phyloP scores from a whole-genome alignment of 352 stramenopile species.

The Sclerospora graminicola region DNA sequence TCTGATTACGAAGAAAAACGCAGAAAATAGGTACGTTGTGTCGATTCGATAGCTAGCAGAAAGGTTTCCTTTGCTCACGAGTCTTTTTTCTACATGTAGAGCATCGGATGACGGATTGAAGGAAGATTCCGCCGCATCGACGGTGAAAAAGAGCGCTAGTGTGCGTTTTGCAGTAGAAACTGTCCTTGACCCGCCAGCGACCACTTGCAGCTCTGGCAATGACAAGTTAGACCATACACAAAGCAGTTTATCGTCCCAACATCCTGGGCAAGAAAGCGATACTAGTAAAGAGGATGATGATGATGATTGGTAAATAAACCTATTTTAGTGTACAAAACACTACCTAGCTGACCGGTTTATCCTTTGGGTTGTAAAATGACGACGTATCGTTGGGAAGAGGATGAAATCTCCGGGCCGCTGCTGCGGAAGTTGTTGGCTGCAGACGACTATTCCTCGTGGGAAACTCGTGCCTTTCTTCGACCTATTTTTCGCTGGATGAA shows the following conservation, averaged over 20 bases:
- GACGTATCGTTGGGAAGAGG: conserved; percentile 19
- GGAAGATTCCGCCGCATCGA: neutral
- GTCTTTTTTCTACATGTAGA: conserved; percentile 1
- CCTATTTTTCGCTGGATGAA: conserved; percentile 74
- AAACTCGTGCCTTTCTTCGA: conserved; percentile 54
- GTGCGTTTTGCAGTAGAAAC: conserved; percentile 21
- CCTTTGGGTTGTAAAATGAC: too few species aligned
- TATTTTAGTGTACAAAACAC: neutral
- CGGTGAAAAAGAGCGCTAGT: conserved; percentile 7
- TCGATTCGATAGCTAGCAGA: neutral
- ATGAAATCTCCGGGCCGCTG: conserved; percentile 19
- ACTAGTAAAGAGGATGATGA: conserved; percentile 19
- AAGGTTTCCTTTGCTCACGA: neutral
- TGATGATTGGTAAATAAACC: conserved; percentile 17
- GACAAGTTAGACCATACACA: conserved; percentile 11
- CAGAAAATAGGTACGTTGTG: conserved; percentile 11
- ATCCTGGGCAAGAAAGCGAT: conserved; percentile 2
- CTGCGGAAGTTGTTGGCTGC: conserved; percentile 12
- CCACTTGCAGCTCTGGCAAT: conserved; percentile 11
- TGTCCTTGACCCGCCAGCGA: conserved; percentile 3
- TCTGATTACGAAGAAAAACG: conserved; percentile 24
- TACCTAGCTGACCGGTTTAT: too few species aligned
- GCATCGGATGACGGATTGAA: neutral
- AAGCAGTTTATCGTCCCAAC: conserved; percentile 5
- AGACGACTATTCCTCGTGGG: conserved; percentile 22